Evolutionary conservation across 257 asterid species (phyloP).

Genomic region (Nicotiana tabacum): DNA sequence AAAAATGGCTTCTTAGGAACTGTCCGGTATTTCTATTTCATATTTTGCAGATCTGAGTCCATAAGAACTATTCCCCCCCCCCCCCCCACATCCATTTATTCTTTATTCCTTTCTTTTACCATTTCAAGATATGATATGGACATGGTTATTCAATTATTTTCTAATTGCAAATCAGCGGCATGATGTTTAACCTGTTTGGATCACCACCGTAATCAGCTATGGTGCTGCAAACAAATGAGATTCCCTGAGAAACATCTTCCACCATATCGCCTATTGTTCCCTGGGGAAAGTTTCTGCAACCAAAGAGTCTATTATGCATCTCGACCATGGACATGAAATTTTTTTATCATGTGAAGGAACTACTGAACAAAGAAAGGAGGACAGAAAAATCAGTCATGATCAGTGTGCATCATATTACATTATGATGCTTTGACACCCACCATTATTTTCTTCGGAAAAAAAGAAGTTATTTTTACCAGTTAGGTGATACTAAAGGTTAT

Average conservation of each 20-base stretch:
- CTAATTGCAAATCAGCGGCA: neutral
- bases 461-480: no score
- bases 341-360: neutral
- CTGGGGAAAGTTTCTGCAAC: constrained; percentile 94
- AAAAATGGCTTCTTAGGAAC: neutral
- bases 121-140: neutral
- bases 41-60: neutral
- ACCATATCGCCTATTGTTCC: constrained; percentile 97
- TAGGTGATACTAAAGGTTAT: neutral
- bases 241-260: constrained; percentile 75
- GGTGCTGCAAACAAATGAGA: constrained; percentile 60
- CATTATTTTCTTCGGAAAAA: neutral
- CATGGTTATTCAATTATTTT: neutral
- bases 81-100: no score
- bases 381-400: neutral
- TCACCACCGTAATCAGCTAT: constrained; percentile 82
- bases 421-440: neutral
- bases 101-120: no score
- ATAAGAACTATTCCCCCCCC: neutral
- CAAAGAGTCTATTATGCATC: constrained; percentile 5
- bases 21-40: neutral
- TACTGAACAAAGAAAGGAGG: neutral
- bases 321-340: neutral
- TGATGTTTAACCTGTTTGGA: constrained; percentile 56
- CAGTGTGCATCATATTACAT: neutral